Evolutionary conservation across 2,329 filamentous ascomycete species (phyloP).

Genomic region (Ascomycota sp.): DNA sequence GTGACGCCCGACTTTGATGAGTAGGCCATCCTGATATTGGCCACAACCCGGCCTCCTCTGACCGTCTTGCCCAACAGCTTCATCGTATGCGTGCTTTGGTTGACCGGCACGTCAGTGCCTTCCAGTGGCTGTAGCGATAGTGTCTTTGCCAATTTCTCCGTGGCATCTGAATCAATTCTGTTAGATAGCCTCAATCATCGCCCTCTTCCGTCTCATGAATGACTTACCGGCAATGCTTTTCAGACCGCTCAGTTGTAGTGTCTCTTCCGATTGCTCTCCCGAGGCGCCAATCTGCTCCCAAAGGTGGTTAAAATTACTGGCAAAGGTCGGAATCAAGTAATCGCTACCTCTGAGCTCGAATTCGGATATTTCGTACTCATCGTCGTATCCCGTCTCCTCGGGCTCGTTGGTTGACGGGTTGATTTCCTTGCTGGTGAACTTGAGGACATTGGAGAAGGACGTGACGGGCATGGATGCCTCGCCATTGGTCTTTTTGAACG

Average conservation of each 20-base stretch:
- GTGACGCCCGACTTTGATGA: slow-evolving; percentile 85
- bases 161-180: slow-evolving; percentile 45
- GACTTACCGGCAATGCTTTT: slow-evolving; percentile 79
- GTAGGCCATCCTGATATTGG: slow-evolving; percentile 79
- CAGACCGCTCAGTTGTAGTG: slow-evolving; percentile 65
- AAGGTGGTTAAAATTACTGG: slow-evolving; percentile 83
- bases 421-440: slow-evolving; percentile 96
- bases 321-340: slow-evolving; percentile 84
- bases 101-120: slow-evolving; percentile 78
- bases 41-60: slow-evolving; percentile 71
- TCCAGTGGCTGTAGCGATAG: slow-evolving; percentile 86
- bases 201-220: no score
- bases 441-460: slow-evolving; percentile 79
- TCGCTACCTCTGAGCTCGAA: slow-evolving; percentile 81
- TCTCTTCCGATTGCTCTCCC: slow-evolving; percentile 81
- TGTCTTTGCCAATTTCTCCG: slow-evolving; percentile 69
- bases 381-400: slow-evolving; percentile 82
- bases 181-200: slow-evolving; percentile 5
- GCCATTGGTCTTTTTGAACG: slow-evolving; percentile 67
- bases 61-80: slow-evolving; percentile 95
- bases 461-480: slow-evolving; percentile 58
- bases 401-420: slow-evolving; percentile 86
- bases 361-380: slow-evolving; percentile 93
- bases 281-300: slow-evolving; percentile 87
- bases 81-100: slow-evolving; percentile 76